Base-by-base conservation (phyloP, 139 green algal genomes). In the Chlorella sp. region DNA sequence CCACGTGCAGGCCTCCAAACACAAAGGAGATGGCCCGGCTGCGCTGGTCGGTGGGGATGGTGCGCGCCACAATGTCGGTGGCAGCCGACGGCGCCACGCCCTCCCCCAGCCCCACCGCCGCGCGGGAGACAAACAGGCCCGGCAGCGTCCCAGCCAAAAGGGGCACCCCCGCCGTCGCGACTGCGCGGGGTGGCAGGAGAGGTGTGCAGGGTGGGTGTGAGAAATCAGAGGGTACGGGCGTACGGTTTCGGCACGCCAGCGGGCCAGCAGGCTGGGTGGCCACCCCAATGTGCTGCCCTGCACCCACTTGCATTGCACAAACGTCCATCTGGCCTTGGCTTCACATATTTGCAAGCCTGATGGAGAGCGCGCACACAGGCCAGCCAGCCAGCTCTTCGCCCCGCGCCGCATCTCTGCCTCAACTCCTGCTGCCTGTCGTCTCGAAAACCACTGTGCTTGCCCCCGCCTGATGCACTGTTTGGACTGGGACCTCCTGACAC, bases 1-100 rank as follows among this genome's bases (percentile, higher is more conserved):
- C 98, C 12, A 99, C 93, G 90, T 99, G 97, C 81, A 99, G 95
- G 19, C 97, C 98, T 28, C 92, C 94, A 93, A 99, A 99, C 48
- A 98, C 94, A 83, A 97, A 97, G 39, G 94, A 94, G 12, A 97
- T 96, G 28, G 98, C 96, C 4, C 96, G 92, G 2, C 96, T 96
- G 37, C 98, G 94, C 92, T 99, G 94, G 0, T 90, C 53, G 0
- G 91, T 75, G 0, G 95, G 94, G 24, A 99, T 94, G 21, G 90
- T 90, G 37, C 95, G 96, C 0, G 98, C 95, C 53, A 99, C 93
- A 57, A 99, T 95, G 91, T 99, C 98, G 21, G 96, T 98, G 28
- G 96, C 96, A 28, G 97, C 93, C 3, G 96, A 95, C 12, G 98
- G 98, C 28, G 96, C 94, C 36, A 99, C 92, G 32, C 96, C 98